Evolutionary conservation across 768 basidiomycete genomes (phyloP), one percentile per base, ranked within the genome.

Genomic region (Termitomyces sp.): DNA sequence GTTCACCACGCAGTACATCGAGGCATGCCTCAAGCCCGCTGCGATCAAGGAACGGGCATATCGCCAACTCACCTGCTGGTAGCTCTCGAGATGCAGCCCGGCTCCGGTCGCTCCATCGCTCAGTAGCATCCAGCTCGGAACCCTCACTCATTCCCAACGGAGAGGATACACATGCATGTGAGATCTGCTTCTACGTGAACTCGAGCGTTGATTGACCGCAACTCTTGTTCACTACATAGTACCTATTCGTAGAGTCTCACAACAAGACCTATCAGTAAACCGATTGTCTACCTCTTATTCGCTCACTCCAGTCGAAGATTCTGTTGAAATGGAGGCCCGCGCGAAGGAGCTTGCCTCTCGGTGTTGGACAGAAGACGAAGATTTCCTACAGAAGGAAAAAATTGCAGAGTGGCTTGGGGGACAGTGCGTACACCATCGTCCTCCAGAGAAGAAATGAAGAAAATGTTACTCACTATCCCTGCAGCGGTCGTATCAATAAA

Each of bases 401-500:
- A 92, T 98, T 62, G 94, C 96, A 1, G 94, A 97, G 69, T 99
- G 92, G 87, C 78, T 99, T 38, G 97, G 97, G 62, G 88, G 92
- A 67, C 73, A 81, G 94, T 98, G 62, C 74, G 95, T 88, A 18
- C 25, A 32, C 40, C 11, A 38, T 39, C 32, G 31, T n/a, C 44
- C 58, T 36, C 50, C 15, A 41, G 18, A 20, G 27, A 20, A 16
- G 33, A 31, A 48, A n/a, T n/a, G n/a, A n/a, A n/a, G 25, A 29
- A 29, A 42, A 41, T 54, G 3, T 50, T 44, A 33, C 56, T 65
- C 29, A 59, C 54, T 55, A 18, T 45, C 56, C 15, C 23, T 27
- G 22, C 64, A 97, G 95, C 53, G 85, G 85, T 18, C 77, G 74
- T 3, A 76, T 94, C 60, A 96, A 95, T 70, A 85, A 83, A 62